Evolutionary conservation across 805 yeast genomes (phyloP), one percentile per base, ranked within the genome.

Genomic region (Candida pseudofarinosa): DNA sequence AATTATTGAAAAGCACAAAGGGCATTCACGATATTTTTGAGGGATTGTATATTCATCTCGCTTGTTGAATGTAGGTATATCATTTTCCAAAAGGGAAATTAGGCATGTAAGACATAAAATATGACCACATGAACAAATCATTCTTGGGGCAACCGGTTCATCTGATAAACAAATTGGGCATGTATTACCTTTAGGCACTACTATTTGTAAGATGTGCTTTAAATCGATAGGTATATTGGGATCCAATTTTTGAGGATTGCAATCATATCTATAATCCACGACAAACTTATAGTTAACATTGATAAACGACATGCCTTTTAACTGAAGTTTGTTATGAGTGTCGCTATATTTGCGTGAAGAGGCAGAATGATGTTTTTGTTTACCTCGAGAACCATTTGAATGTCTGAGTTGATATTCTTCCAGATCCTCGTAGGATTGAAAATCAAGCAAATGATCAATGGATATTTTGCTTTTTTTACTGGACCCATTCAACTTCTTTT

Each of bases 101-200:
- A 91, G 62, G 60, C 99, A 93, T 12, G 89, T 79, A 42, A 79
- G 73, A 58, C 99, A 93, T 55, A 93, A 79, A 13, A 89, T 75
- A 58, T 93, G 99, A 4, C 99, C 99, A 67, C 99, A 93, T 10
- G 81, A 76, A 3, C 72, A 67, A 20, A 88, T 81, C 98, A 93
- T 95, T 42, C 98, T 71, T 2, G 99, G 97, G 0, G 97, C 97
- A 14, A 85, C 77, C 12, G 93, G 86, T 12, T 81, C 82, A 39
- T 88, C 95, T 26, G 83, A 75, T 12, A 93, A 68, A 60, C 99
- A 93, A 19, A 93, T 91, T 0, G 99, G 98, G 58, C 99, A 93
- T 32, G 82, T 81, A 51, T 83, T 83, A 1, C 84, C 83, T 46
- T 75, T 78, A 12, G 91, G 84, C 0, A 80, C 83, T n/a, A 88